phyloP scores from a whole-genome alignment of 2,329 filamentous ascomycete genomes.

The Ascochyta koolunga region DNA sequence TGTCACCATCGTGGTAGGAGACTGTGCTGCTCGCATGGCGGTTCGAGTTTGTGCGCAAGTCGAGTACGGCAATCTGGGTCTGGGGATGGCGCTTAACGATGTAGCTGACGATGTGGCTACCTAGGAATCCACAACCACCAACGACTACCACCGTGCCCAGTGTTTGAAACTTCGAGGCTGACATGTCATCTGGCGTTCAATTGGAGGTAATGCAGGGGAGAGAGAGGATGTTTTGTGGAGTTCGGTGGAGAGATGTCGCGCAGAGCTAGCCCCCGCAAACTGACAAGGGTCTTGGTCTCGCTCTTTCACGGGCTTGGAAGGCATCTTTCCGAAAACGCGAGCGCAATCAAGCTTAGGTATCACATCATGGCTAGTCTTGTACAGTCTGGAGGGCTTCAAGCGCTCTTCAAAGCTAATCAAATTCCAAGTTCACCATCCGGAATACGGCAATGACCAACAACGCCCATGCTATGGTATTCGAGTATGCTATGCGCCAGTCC shows the following conservation, averaged over 20 bases:
- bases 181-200: conserved; percentile 23
- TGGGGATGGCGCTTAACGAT: conserved; percentile 50
- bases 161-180: conserved; percentile 31
- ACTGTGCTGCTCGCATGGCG: conserved; percentile 50
- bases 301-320: background rate
- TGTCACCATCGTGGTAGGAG: conserved; percentile 58
- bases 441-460: conserved; percentile 13
- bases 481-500: conserved; percentile 19
- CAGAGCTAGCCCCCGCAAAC: conserved; percentile 21
- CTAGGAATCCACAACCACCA: conserved; percentile 60
- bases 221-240: conserved; percentile 23
- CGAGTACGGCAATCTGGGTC: conserved; percentile 55
- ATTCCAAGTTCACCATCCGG: background rate
- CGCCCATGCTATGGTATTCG: conserved; percentile 21
- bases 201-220: conserved; percentile 18
- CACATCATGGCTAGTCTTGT: background rate
- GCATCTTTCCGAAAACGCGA: background rate
- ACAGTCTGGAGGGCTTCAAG: background rate
- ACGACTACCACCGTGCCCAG: conserved; percentile 57
- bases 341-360: background rate
- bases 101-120: conserved; percentile 57
- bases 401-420: background rate
- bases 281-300: conserved; percentile 20
- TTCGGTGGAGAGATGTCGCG: conserved; percentile 19
- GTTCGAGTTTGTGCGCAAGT: conserved; percentile 52